Base-by-base conservation (phyloP, 306 rosid genomes). In the Quercus aquifolioides region DNA sequence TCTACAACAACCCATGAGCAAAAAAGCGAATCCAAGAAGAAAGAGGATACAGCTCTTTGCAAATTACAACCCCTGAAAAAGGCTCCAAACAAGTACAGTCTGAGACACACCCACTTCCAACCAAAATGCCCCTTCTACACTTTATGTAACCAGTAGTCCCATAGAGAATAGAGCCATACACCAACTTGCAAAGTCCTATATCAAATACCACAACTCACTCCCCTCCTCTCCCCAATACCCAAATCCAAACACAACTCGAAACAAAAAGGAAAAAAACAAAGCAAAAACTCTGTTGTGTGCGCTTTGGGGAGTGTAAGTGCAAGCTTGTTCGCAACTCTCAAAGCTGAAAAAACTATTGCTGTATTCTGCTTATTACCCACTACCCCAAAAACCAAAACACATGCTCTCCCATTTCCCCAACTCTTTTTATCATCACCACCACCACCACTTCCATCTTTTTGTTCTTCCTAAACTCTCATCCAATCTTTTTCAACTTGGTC, bases 241-340 rank as follows among this genome's bases (percentile, higher is more conserved):
- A 81, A 63, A 81, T 78, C 84, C 83, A 84, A 79, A 85, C 84
- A 70, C 91, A 58, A 15, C 81, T 68, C 56, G 80, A 82, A 85
- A 80, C 85, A 80, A 87, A 85, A 74, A 77, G 83, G 59, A 57
- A 81, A 74, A 67, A 84, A 80, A 85, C 86, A 84, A 80, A 83
- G 5, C 26, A 76, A 80, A 70, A 35, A 60, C 80, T 33, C 49
- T 67, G 69, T 70, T 84, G 76, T 35, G 73, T 71, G 46, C 69
- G 91, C 90, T 79, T 90, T 82, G 91, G 89, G 73, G 91, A 80
- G 85, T 82, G 94, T 83, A 84, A 85, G 84, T 83, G 81, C 85
- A 82, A 84, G 81, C 85, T 83, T 82, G 78, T 58, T 84, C 80
- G 82, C 89, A 69, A 26, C 91, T 88, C 88, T 90, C 93, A 88